Conservation (phyloP, 2,329 filamentous ascomycete species). For the Allantophomopsis cytisporea region DNA sequence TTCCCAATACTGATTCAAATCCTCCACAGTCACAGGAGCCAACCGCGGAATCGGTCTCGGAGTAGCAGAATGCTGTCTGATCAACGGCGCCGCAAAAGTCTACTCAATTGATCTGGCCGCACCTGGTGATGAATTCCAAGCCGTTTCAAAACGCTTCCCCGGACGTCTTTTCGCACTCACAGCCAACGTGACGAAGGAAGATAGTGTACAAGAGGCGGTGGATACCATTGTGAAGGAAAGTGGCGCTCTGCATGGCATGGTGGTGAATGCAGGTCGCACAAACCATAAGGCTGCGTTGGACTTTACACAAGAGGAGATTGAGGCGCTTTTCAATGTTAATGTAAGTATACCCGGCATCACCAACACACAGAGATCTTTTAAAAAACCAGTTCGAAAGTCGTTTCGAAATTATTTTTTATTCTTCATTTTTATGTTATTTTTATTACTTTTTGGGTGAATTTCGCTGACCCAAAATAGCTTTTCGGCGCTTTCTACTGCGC, state of each 20-base stretch:
- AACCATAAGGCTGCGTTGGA: conserved; percentile 37
- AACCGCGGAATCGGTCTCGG: conserved; percentile 28
- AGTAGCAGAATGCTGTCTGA: conserved; percentile 30
- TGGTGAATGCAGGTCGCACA: conserved; percentile 34
- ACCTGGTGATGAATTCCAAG: conserved; percentile 25
- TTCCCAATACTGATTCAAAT: neutral
- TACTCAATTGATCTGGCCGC: conserved; percentile 32
- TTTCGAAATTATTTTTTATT: neutral
- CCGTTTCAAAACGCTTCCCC: conserved; percentile 23
- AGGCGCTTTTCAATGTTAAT: conserved; percentile 27
- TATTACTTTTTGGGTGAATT: neutral
- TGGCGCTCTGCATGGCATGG: conserved; percentile 32
- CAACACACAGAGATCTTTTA: too few relatives aligned
- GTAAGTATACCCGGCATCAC: conserved; percentile 5
- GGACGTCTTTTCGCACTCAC: conserved; percentile 24
- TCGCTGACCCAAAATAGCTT: conserved; percentile 12
- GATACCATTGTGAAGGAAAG: conserved; percentile 27
- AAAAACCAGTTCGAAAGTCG: too few relatives aligned
- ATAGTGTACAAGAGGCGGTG: conserved; percentile 26
- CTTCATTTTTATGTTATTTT: neutral
- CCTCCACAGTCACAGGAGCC: conserved; percentile 18
- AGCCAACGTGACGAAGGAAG: conserved; percentile 32
- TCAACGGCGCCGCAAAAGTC: conserved; percentile 26
- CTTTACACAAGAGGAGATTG: conserved; percentile 31
- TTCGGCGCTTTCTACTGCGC: conserved; percentile 30